These are phyloP conservation scores for Auricularia cornea DNA, from an alignment of 768 basidiomycete species.

Conservation along the genomic window DNA sequence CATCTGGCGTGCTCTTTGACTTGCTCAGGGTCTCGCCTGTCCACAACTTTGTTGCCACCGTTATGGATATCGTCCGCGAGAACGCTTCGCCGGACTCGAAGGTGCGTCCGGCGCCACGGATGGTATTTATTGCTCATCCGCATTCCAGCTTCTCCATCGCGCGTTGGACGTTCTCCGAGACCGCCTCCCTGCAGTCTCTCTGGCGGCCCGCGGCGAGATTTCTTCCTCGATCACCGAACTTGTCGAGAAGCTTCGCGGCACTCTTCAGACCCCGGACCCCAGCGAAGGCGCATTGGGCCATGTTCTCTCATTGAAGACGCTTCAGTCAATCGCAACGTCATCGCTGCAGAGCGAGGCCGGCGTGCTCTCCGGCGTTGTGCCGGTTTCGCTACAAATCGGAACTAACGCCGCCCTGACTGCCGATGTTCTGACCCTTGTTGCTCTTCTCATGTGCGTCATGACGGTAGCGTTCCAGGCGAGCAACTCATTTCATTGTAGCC, in stretches of 20 bases:
- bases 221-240: not conserved
- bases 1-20: not conserved
- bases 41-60: not conserved
- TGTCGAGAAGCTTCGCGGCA: not conserved
- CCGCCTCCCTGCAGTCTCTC: not conserved
- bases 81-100: not conserved
- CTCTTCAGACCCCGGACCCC: not conserved
- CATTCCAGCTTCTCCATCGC: not conserved
- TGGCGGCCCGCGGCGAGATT: not conserved
- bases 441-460: slow-evolving; percentile 50
- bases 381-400: slow-evolving; percentile 44
- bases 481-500: slow-evolving; percentile 29
- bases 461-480: too few species aligned
- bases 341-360: slow-evolving; percentile 59
- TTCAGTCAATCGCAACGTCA: slow-evolving; percentile 52
- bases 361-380: slow-evolving; percentile 49
- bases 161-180: not conserved
- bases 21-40: not conserved
- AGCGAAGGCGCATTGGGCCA: not conserved
- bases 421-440: slow-evolving; percentile 45
- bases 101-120: not conserved
- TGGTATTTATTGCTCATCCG: too few species aligned
- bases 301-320: slow-evolving; percentile 34
- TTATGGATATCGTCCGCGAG: not conserved
- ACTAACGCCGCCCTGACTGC: slow-evolving; percentile 30